These are phyloP conservation scores for Nigrospora oryzae DNA, from an alignment of 2,329 filamentous ascomycete genomes.

Conservation along the genomic window DNA sequence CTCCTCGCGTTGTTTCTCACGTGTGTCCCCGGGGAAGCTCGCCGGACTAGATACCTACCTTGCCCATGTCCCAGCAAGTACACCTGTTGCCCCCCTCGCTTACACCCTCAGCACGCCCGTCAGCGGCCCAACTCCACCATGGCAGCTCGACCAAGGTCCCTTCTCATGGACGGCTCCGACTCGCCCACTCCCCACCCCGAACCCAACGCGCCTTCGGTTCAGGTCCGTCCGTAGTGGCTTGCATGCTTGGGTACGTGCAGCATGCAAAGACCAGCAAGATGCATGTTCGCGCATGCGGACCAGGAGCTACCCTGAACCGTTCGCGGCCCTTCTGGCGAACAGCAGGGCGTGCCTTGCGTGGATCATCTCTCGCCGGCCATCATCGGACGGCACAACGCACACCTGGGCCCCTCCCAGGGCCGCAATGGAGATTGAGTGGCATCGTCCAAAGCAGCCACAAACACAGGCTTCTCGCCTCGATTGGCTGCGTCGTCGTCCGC, in stretches of 20 bases:
- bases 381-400: background rate
- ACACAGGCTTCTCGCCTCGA: slow-evolving; percentile 10
- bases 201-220: too few species aligned
- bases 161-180: too few species aligned
- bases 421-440: slow-evolving; percentile 4
- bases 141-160: too few species aligned
- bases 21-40: too few species aligned
- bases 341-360: background rate
- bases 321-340: background rate
- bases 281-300: background rate
- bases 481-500: slow-evolving; percentile 12
- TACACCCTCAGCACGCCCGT: too few species aligned
- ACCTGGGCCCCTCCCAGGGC: slow-evolving; percentile 1
- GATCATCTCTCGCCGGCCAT: background rate
- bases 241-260: background rate
- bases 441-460: slow-evolving; percentile 12
- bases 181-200: too few species aligned
- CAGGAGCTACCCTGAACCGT: background rate
- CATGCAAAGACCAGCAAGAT: background rate
- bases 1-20: too few species aligned
- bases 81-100: too few species aligned
- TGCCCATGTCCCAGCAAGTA: too few species aligned
- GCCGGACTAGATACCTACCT: too few species aligned
- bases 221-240: too few species aligned
- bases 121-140: too few species aligned